A percentile compares a stretch with the other conserved stretches of the same genome.
These are phyloP conservation scores for Penicillium sp. DNA, from an alignment of 2,329 filamentous ascomycete genomes.

Conservation along the genomic window DNA sequence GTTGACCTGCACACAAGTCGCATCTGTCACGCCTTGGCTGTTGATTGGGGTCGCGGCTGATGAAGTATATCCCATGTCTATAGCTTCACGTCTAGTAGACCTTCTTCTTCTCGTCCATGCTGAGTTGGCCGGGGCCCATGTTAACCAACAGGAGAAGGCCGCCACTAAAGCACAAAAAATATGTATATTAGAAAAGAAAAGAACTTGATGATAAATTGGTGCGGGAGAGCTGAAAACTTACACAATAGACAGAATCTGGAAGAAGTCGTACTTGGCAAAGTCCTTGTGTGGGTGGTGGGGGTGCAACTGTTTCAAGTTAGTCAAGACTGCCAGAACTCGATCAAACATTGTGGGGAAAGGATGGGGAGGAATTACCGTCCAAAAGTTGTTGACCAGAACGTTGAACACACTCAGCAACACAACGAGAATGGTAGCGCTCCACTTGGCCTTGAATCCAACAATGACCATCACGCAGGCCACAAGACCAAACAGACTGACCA, in stretches of 20 bases:
- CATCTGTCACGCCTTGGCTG: constrained; percentile 10
- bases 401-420: constrained; percentile 96
- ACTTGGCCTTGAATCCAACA: constrained; percentile 99
- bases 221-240: constrained; percentile 38
- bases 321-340: constrained; percentile 1
- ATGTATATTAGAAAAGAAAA: not conserved
- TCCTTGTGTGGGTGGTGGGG: constrained; percentile 98
- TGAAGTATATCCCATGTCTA: constrained; percentile 6
- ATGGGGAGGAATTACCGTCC: constrained; percentile 66
- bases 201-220: not conserved
- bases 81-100: constrained; percentile 63
- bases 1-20: too few species aligned
- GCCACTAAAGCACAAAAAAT: constrained; percentile 48
- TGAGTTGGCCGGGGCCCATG: constrained; percentile 96
- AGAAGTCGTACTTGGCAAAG: constrained; percentile 99
- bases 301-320: constrained; percentile 61
- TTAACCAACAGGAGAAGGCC: constrained; percentile 95
- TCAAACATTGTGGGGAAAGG: not conserved
- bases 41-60: constrained; percentile 4
- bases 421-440: constrained; percentile 90
- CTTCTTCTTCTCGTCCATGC: constrained; percentile 99
- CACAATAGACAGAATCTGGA: constrained; percentile 98
- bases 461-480: constrained; percentile 97
- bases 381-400: constrained; percentile 98
- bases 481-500: constrained; percentile 78